phyloP scores from a whole-genome alignment of 1,139 yeast species.

The Yamadazyma sp. region DNA sequence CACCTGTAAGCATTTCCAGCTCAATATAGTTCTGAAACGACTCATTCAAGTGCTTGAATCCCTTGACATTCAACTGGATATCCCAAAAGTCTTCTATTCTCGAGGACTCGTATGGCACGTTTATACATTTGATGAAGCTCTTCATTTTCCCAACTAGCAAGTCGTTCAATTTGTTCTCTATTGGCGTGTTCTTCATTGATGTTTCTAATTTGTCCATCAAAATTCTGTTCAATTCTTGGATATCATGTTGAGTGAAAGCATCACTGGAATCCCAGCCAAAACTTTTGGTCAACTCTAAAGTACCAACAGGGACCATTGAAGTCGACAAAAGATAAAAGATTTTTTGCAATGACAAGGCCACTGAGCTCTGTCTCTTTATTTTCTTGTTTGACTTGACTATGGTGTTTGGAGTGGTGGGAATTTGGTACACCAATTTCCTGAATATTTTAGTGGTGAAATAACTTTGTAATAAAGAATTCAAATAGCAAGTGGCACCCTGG shows the following conservation, averaged over 20 bases:
- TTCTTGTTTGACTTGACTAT: constrained; percentile 32
- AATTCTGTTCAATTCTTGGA: constrained; percentile 92
- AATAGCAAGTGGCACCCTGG: constrained; percentile 97
- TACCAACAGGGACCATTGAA: constrained; percentile 75
- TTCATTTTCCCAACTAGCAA: constrained; percentile 97
- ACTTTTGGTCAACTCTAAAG: constrained; percentile 81
- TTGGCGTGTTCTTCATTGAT: constrained; percentile 86
- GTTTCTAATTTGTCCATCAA: constrained; percentile 92
- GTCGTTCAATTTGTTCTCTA: constrained; percentile 76
- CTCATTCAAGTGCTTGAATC: constrained; percentile 66
- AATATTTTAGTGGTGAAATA: constrained; percentile 83
- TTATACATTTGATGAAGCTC: constrained; percentile 86
- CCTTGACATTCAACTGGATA: constrained; percentile 90
- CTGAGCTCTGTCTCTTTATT: constrained; percentile 39
- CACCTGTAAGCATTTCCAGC: constrained; percentile 88
- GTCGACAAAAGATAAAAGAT: constrained; percentile 77
- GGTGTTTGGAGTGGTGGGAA: constrained; percentile 62
- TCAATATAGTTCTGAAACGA: constrained; percentile 87
- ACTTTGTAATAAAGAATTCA: constrained; percentile 87
- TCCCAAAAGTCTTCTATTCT: constrained; percentile 97
- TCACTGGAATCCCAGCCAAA: constrained; percentile 98
- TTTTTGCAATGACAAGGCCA: constrained; percentile 83
- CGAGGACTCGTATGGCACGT: constrained; percentile 94
- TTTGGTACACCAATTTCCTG: constrained; percentile 82
- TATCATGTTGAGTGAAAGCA: constrained; percentile 97